A percentile compares a stretch with the other conserved stretches of the same genome.
These are phyloP conservation scores for Arxiozyma slooffiae DNA, from an alignment of 1,139 yeast genomes.

Conservation along the genomic window DNA sequence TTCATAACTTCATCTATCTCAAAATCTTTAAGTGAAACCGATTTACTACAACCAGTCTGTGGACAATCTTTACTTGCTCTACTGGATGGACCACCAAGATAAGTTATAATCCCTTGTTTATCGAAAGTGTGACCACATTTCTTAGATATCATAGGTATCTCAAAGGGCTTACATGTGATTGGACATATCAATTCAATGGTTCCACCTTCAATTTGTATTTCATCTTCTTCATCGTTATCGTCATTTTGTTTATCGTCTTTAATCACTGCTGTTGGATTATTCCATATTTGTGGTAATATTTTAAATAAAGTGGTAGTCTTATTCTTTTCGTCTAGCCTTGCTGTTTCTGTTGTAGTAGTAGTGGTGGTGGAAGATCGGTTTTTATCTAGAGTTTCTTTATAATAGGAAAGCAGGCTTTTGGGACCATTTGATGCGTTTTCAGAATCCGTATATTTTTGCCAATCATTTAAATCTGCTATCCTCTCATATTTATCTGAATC, in stretches of 20 bases:
- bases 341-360: conserved; percentile 1
- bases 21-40: conserved; percentile 19
- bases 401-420: conserved; percentile 3
- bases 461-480: conserved; percentile 9
- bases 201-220: conserved; percentile 57
- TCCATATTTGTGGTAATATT: conserved; percentile 19
- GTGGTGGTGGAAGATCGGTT: not conserved
- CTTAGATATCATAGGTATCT: conserved; percentile 43
- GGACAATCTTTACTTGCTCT: conserved; percentile 21
- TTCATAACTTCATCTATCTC: conserved; percentile 24
- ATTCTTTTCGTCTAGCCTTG: not conserved
- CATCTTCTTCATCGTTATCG: conserved; percentile 37
- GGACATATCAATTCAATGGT: conserved; percentile 57
- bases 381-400: not conserved
- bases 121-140: conserved; percentile 58
- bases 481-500: conserved; percentile 9
- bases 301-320: conserved; percentile 8
- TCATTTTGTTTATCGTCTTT: conserved; percentile 15
- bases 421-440: conserved; percentile 9
- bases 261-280: conserved; percentile 23
- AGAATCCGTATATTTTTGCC: conserved; percentile 12
- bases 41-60: conserved; percentile 26
- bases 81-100: conserved; percentile 10
- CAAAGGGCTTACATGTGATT: conserved; percentile 43
- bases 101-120: conserved; percentile 33